Conservation (phyloP, 2,329 filamentous ascomycete genomes). For the Fusarium buharicum region DNA sequence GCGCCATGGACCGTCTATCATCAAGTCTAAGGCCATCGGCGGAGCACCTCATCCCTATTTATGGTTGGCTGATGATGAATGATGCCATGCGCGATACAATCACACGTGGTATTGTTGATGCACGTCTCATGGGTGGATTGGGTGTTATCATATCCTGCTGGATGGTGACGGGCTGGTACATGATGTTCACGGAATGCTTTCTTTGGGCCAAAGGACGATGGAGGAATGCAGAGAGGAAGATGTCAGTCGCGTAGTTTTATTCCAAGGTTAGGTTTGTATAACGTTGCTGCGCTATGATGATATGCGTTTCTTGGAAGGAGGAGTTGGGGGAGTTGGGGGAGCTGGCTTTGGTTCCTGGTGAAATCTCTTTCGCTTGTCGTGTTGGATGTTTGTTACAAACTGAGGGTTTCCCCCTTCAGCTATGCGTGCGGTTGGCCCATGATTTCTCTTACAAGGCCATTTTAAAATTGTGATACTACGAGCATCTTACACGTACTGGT, state of each 20-base stretch:
- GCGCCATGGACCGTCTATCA: constrained; percentile 19
- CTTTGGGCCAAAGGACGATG: constrained; percentile 53
- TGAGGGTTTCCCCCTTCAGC: constrained; percentile 6
- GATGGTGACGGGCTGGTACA: constrained; percentile 60
- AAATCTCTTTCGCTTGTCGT: constrained; percentile 10
- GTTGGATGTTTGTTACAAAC: constrained; percentile 26
- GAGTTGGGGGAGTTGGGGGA: constrained; percentile 22
- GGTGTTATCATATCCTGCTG: constrained; percentile 61
- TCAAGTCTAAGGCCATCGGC: constrained; percentile 34
- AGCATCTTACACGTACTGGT: constrained; percentile 15
- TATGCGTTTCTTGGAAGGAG: constrained; percentile 5
- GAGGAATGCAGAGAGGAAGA: constrained; percentile 45
- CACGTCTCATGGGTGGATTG: constrained; percentile 57
- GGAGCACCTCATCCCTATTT: constrained; percentile 52
- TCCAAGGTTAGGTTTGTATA: background rate
- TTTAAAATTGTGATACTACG: constrained; percentile 39
- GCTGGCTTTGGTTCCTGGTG: constrained; percentile 3
- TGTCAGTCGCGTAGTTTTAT: constrained; percentile 23
- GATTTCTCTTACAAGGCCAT: constrained; percentile 12
- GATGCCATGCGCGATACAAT: constrained; percentile 51
- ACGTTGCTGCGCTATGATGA: constrained; percentile 13
- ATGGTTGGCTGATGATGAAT: constrained; percentile 58
- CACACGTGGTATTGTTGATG: constrained; percentile 54
- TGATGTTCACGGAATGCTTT: constrained; percentile 59
- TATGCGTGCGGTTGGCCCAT: constrained; percentile 7